These are phyloP conservation scores for Daldinia loculata DNA, from an alignment of 495 filamentous ascomycete genomes.

Conservation along the genomic window DNA sequence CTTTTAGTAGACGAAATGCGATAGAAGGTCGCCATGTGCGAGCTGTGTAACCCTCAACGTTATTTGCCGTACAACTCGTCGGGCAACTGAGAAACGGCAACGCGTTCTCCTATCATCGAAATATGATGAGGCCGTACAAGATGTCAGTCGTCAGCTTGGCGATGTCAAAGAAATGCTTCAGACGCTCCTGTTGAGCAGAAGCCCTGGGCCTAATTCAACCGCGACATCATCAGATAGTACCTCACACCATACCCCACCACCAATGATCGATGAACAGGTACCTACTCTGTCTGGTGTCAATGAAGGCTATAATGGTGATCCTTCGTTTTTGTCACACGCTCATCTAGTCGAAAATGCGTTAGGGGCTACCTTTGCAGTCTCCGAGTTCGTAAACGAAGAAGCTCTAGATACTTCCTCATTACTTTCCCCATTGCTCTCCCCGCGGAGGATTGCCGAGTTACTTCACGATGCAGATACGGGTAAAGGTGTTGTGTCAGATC, in stretches of 20 bases:
- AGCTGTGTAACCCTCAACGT: conserved; percentile 42
- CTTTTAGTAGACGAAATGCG: conserved; percentile 37
- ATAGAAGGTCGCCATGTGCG: conserved; percentile 39
- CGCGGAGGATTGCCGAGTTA: conserved; percentile 11
- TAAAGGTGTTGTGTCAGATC: not conserved
- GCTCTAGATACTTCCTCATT: not conserved
- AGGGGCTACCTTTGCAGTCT: conserved; percentile 23
- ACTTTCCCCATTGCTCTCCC: conserved; percentile 4
- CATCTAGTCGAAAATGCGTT: conserved; percentile 29
- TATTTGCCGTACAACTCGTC: conserved; percentile 35
- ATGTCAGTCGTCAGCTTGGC: conserved; percentile 38
- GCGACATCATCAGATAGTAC: conserved; percentile 12
- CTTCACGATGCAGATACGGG: conserved; percentile 7
- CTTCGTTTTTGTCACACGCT: conserved; percentile 42
- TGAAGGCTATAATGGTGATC: conserved; percentile 37
- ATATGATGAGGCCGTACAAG: conserved; percentile 43
- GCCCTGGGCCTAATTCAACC: conserved; percentile 2
- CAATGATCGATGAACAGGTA: conserved; percentile 42
- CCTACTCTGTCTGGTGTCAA: conserved; percentile 26
- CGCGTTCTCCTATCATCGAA: conserved; percentile 41
- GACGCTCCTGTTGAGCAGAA: conserved; percentile 17
- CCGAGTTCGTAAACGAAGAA: conserved; percentile 15
- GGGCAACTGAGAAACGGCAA: conserved; percentile 39
- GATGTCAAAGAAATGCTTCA: conserved; percentile 42
- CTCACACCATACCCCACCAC: conserved; percentile 30